These are phyloP conservation scores for Mycena alexandri DNA, from an alignment of 768 basidiomycete genomes.

Conservation along the genomic window DNA sequence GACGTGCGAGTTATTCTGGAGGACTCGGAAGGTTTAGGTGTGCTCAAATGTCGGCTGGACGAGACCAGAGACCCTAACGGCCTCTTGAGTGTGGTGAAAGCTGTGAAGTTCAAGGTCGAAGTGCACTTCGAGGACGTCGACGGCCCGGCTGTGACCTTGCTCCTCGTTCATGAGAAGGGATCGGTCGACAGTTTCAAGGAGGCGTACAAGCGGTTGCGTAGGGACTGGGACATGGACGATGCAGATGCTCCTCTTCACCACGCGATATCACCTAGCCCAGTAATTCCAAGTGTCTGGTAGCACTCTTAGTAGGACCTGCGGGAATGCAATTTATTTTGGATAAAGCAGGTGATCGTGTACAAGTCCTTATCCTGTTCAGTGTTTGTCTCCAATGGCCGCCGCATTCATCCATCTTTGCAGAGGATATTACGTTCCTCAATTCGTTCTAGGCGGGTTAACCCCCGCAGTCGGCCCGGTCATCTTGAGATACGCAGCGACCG, in stretches of 20 bases:
- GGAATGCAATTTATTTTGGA: too few relatives aligned
- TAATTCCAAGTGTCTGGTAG: conserved; percentile 17
- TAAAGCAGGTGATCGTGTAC: too few relatives aligned
- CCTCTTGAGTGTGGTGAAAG: conserved; percentile 68
- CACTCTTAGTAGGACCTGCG: too few relatives aligned
- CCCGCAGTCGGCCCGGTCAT: conserved; percentile 9
- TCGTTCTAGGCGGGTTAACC: conserved; percentile 26
- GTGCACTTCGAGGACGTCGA: conserved; percentile 63
- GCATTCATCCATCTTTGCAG: not conserved
- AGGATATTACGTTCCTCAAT: conserved; percentile 15
- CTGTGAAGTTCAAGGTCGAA: conserved; percentile 88
- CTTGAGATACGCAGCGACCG: conserved; percentile 15
- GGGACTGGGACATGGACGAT: conserved; percentile 77
- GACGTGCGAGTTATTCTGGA: conserved; percentile 78
- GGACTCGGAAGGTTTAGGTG: conserved; percentile 70
- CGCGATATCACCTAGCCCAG: conserved; percentile 26
- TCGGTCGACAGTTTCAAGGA: conserved; percentile 85
- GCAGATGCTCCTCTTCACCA: conserved; percentile 29
- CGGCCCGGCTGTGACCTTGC: conserved; percentile 64
- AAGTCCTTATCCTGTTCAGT: too few relatives aligned
- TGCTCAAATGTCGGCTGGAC: conserved; percentile 83
- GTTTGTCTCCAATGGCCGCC: conserved; percentile 6
- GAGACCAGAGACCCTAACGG: conserved; percentile 72
- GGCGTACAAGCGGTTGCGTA: conserved; percentile 73
- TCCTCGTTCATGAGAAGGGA: conserved; percentile 88